Conservation (phyloP, 2,329 filamentous ascomycete genomes). For the Botrytis fabae region DNA sequence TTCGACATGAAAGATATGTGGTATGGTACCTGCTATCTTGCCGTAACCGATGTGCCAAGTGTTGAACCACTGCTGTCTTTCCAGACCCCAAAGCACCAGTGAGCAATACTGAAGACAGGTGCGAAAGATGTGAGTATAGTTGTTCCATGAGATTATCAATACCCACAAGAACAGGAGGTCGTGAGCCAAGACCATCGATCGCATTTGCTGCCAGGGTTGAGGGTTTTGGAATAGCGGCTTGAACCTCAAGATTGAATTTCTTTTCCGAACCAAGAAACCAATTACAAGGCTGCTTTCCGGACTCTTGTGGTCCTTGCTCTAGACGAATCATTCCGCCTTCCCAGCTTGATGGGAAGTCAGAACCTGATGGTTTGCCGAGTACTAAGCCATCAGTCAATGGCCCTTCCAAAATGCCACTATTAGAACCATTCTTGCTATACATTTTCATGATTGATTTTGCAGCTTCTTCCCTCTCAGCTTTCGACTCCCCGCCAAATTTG, state of each 20-base stretch:
- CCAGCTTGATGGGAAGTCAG: slow-evolving; percentile 62
- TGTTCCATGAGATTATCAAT: slow-evolving; percentile 76
- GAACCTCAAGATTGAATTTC: slow-evolving; percentile 72
- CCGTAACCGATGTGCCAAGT: slow-evolving; percentile 72
- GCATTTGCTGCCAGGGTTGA: slow-evolving; percentile 47
- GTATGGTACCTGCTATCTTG: slow-evolving; percentile 76
- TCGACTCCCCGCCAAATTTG: slow-evolving; percentile 85
- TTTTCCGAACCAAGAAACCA: slow-evolving; percentile 82
- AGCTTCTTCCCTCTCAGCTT: slow-evolving; percentile 77
- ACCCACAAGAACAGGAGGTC: slow-evolving; percentile 68
- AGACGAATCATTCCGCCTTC: slow-evolving; percentile 83
- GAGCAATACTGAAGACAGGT: slow-evolving; percentile 85
- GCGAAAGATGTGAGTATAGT: slow-evolving; percentile 72
- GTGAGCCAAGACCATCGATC: slow-evolving; percentile 49
- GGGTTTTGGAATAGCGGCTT: slow-evolving; percentile 69
- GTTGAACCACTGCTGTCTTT: slow-evolving; percentile 78
- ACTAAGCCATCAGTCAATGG: slow-evolving; percentile 89
- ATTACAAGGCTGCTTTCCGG: slow-evolving; percentile 50
- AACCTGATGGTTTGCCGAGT: slow-evolving; percentile 58
- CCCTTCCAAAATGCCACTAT: slow-evolving; percentile 70
- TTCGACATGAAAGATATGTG: slow-evolving; percentile 82
- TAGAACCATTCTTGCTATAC: slow-evolving; percentile 57
- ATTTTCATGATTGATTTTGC: slow-evolving; percentile 69
- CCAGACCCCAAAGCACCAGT: slow-evolving; percentile 88
- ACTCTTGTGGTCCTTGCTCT: slow-evolving; percentile 56